These are phyloP conservation scores for Vachellia pachyceras DNA, from an alignment of 306 rosid species.

Conservation along the genomic window DNA sequence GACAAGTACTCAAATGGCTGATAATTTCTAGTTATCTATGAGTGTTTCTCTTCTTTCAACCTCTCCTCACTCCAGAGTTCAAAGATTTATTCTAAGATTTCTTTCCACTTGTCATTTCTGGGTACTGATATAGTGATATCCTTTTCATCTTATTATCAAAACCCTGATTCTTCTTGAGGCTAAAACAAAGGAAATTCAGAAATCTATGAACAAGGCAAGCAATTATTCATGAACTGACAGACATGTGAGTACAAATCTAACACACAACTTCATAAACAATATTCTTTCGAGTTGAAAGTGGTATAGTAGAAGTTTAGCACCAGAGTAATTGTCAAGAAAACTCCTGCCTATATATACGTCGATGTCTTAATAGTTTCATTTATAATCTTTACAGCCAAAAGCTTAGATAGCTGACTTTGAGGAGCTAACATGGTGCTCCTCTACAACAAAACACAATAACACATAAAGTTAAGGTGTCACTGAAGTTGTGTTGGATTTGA, in stretches of 20 bases:
- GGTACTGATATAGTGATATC: not conserved
- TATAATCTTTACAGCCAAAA: not conserved
- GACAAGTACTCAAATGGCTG: no score
- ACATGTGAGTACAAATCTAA: not conserved
- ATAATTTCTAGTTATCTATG: no score
- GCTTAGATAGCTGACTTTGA: not conserved
- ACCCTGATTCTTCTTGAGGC: not conserved
- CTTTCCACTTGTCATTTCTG: not conserved
- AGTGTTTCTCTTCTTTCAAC: no score
- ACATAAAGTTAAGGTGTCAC: not conserved
- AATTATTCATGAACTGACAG: not conserved
- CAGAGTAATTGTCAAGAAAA: not conserved
- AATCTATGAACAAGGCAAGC: not conserved
- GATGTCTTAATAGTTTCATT: not conserved
- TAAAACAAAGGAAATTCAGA: not conserved
- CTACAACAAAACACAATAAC: no score
- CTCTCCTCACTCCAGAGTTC: no score
- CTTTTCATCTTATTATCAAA: not conserved
- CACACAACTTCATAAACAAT: not conserved
- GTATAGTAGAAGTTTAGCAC: not conserved
- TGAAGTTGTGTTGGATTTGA: not conserved
- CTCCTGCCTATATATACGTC: not conserved
- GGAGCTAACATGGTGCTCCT: not conserved
- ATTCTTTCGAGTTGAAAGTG: not conserved
- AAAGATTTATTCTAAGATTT: no score